These are phyloP conservation scores for Fusarium abutilonis DNA, from an alignment of 2,329 filamentous ascomycete species.

Conservation along the genomic window DNA sequence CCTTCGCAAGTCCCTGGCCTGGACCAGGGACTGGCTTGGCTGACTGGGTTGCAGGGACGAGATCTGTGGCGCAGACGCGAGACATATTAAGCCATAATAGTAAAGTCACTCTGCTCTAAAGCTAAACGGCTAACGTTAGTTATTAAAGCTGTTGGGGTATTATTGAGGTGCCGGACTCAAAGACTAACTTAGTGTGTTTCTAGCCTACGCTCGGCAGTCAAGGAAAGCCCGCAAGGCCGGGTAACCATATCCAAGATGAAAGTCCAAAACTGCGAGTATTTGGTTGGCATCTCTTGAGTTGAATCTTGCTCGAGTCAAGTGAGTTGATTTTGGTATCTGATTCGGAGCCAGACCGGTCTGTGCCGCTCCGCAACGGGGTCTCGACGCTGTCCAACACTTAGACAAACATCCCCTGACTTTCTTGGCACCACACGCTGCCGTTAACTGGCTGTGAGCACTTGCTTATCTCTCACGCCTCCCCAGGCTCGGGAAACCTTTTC, in stretches of 20 bases:
- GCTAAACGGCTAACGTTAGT: conserved; percentile 7
- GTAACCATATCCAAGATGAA: conserved; percentile 31
- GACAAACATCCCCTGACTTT: conserved; percentile 17
- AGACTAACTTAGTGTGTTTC: conserved; percentile 23
- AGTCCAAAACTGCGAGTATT: neutral
- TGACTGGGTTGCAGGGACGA: neutral
- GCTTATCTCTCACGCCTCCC: conserved; percentile 13
- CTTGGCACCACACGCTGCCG: conserved; percentile 29
- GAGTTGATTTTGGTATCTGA: neutral
- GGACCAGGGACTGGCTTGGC: conserved; percentile 12
- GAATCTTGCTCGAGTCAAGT: conserved; percentile 10
- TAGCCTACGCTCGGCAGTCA: conserved; percentile 20
- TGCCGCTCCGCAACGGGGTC: conserved; percentile 17
- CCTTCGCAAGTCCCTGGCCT: conserved; percentile 7
- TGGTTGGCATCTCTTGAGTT: neutral
- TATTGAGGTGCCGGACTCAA: conserved; percentile 22
- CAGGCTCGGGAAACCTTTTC: conserved; percentile 32
- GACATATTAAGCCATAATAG: conserved; percentile 10
- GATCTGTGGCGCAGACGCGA: conserved; percentile 33
- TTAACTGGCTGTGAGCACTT: conserved; percentile 13
- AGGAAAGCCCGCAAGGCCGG: conserved; percentile 22
- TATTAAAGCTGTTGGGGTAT: conserved; percentile 15
- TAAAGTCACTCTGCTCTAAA: conserved; percentile 7
- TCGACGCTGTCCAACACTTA: conserved; percentile 2
- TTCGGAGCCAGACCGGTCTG: conserved; percentile 18